A percentile compares a stretch with the other conserved stretches of the same genome.
Evolutionary conservation across 2,329 filamentous ascomycete genomes (phyloP).

Genomic region (Fusarium robinianum): DNA sequence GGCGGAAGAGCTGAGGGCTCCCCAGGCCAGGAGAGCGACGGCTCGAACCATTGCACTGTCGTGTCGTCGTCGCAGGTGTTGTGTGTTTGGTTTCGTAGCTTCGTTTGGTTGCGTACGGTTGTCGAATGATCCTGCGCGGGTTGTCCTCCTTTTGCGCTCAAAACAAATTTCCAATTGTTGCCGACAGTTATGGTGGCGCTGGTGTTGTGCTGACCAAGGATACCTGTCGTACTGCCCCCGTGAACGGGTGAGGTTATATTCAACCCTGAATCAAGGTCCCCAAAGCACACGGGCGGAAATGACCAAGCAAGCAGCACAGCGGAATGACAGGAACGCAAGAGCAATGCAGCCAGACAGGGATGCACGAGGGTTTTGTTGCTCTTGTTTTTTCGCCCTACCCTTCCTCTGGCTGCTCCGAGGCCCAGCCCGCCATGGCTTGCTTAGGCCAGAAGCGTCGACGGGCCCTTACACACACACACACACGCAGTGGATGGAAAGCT

Average conservation of each 20-base stretch:
- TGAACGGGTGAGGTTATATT: slow-evolving; percentile 18
- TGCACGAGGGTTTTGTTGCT: slow-evolving; percentile 27
- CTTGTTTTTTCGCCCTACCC: slow-evolving; percentile 12
- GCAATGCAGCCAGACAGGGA: slow-evolving; percentile 10
- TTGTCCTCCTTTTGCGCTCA: no score
- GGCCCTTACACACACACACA: slow-evolving; percentile 10
- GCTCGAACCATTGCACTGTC: slow-evolving; percentile 26
- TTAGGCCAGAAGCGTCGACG: slow-evolving; percentile 5
- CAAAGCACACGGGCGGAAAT: slow-evolving; percentile 2
- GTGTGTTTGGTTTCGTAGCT: background rate
- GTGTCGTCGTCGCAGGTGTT: no score
- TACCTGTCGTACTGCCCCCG: no score
- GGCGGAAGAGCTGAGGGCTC: slow-evolving; percentile 31
- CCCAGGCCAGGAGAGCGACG: slow-evolving; percentile 31
- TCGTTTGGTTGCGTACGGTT: background rate
- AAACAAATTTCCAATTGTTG: no score
- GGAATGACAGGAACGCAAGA: background rate
- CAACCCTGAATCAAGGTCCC: slow-evolving; percentile 8
- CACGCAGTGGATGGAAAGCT: no score
- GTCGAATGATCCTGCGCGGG: background rate
- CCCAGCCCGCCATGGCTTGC: slow-evolving; percentile 1
- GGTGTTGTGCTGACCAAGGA: no score
- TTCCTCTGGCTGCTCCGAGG: background rate
- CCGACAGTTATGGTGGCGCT: no score
- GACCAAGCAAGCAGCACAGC: slow-evolving; percentile 4